Percentiles rank a stretch among this genome's conserved stretches.
phyloP scores from a whole-genome alignment of 2,329 filamentous ascomycete genomes.

The Diaporthe sp. region DNA sequence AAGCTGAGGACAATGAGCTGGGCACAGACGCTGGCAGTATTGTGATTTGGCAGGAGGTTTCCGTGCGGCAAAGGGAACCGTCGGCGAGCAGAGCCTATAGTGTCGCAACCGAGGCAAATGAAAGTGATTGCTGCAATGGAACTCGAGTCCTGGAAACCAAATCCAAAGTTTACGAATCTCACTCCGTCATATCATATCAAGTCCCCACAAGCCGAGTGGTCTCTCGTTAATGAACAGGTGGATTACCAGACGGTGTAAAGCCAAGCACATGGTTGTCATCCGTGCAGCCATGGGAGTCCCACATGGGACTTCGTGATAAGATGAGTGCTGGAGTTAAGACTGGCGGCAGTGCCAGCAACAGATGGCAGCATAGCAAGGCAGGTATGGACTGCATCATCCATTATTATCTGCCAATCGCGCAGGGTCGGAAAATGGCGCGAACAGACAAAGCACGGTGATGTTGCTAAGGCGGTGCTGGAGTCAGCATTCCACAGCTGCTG shows the following conservation, averaged over 20 bases:
- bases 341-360: background rate
- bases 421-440: background rate
- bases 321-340: background rate
- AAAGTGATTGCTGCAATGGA: conserved; percentile 4
- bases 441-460: conserved; percentile 7
- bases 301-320: background rate
- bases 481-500: conserved; percentile 22
- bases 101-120: conserved; percentile 11
- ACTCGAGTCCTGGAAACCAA: conserved; percentile 2
- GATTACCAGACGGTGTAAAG: no score
- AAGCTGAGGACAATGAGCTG: background rate
- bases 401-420: background rate
- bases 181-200: background rate
- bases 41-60: background rate
- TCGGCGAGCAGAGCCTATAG: conserved; percentile 13
- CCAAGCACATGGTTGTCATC: background rate
- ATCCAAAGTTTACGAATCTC: background rate
- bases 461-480: background rate
- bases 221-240: background rate
- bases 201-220: background rate
- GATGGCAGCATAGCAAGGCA: background rate
- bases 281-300: background rate
- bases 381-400: background rate
- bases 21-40: background rate
- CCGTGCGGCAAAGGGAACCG: background rate